Conservation (phyloP, 2,329 filamentous ascomycete genomes). For the Aspergillus sp. region DNA sequence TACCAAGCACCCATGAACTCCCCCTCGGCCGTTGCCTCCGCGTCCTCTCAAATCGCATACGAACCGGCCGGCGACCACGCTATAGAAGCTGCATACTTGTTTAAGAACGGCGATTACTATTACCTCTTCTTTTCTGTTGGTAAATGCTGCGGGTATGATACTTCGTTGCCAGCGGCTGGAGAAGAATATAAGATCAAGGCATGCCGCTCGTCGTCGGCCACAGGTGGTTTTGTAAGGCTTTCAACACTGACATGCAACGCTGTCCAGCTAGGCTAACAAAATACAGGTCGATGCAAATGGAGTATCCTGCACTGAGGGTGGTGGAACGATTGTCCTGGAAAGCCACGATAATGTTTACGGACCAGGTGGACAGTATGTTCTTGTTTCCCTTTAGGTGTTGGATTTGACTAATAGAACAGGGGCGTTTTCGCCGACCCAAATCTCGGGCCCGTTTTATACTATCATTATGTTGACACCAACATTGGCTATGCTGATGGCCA, state of each 20-base stretch:
- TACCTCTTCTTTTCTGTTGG: conserved; percentile 66
- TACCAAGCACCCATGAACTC: conserved; percentile 57
- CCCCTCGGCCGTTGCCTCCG: conserved; percentile 30
- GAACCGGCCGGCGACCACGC: conserved; percentile 53
- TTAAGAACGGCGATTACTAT: conserved; percentile 57
- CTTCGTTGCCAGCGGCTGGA: conserved; percentile 51
- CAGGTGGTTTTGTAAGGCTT: conserved; percentile 52
- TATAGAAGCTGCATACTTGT: conserved; percentile 59
- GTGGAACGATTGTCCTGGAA: conserved; percentile 62
- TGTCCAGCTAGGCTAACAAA: not conserved
- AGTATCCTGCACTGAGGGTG: conserved; percentile 53
- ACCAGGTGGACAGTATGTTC: conserved; percentile 61
- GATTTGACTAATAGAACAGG: conserved; percentile 19
- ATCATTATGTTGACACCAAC: conserved; percentile 60
- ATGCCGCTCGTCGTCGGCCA: conserved; percentile 57
- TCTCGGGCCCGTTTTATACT: conserved; percentile 59
- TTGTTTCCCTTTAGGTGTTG: not conserved
- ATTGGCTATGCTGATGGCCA: conserved; percentile 53
- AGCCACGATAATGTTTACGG: conserved; percentile 59
- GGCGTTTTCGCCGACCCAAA: conserved; percentile 33
- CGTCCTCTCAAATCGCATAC: conserved; percentile 54
- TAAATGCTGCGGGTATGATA: conserved; percentile 61
- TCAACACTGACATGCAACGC: not conserved
- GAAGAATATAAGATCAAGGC: conserved; percentile 67
- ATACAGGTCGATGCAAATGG: conserved; percentile 53